phyloP scores from a whole-genome alignment of 176 grass and related monocot genomes.

The Areca catechu region DNA sequence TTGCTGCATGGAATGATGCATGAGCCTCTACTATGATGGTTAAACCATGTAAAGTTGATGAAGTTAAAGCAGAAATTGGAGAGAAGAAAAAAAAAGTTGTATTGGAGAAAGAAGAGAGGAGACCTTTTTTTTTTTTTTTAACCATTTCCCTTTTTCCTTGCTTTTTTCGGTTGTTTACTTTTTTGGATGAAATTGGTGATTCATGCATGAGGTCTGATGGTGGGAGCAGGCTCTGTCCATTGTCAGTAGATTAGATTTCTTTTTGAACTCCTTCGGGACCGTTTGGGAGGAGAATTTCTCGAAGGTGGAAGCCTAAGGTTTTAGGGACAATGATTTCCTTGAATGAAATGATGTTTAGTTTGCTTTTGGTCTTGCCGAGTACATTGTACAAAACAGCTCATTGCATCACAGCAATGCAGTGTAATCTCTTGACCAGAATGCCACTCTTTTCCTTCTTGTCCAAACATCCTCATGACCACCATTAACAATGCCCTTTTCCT shows the following conservation, averaged over 20 bases:
- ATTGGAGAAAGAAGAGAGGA: too few relatives aligned
- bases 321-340: slow-evolving; percentile 4
- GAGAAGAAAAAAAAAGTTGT: too few relatives aligned
- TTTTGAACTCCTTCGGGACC: slow-evolving; percentile 8
- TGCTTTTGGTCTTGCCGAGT: slow-evolving; percentile 1
- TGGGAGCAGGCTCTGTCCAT: slow-evolving; percentile 5
- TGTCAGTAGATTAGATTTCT: background rate
- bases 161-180: slow-evolving; percentile 14
- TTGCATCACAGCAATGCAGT: slow-evolving; percentile 13
- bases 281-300: slow-evolving; percentile 16
- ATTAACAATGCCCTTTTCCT: slow-evolving; percentile 31
- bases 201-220: slow-evolving; percentile 17
- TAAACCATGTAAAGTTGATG: too few relatives aligned
- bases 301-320: background rate
- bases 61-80: too few relatives aligned
- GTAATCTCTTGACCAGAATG: slow-evolving; percentile 44
- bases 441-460: slow-evolving; percentile 28
- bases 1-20: slow-evolving; percentile 62
- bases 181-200: slow-evolving; percentile 9
- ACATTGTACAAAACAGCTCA: slow-evolving; percentile 8
- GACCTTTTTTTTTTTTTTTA: background rate
- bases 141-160: slow-evolving; percentile 3
- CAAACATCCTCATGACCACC: slow-evolving; percentile 25
- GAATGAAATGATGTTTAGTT: slow-evolving; percentile 25
- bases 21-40: slow-evolving; percentile 1